Percentiles rank a stretch among this genome's conserved stretches.
phyloP scores from a whole-genome alignment of 176 grass and related monocot genomes.

The Avena atlantica region DNA sequence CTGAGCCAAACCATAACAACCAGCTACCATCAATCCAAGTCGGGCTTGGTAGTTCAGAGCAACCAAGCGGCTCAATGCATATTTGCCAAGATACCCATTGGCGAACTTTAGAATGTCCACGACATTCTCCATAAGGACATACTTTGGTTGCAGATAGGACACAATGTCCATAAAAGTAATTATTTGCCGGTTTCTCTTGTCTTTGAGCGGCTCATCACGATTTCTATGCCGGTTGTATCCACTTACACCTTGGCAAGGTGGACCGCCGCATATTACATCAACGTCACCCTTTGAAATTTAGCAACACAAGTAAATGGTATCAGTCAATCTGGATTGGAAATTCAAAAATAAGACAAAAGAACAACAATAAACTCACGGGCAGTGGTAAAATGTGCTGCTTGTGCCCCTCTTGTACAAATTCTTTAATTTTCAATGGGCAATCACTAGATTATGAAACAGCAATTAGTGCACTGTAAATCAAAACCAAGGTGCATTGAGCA shows the following conservation, averaged over 20 bases:
- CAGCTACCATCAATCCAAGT: conserved; percentile 78
- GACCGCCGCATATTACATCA: conserved; percentile 28
- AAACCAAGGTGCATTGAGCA: not conserved
- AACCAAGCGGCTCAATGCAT: conserved; percentile 75
- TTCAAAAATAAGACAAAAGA: not conserved
- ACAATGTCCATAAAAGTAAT: conserved; percentile 50
- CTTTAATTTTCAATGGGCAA: conserved; percentile 63
- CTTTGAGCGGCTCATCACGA: conserved; percentile 57
- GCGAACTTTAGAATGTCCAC: conserved; percentile 90
- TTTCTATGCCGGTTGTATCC: conserved; percentile 88
- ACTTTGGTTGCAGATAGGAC: conserved; percentile 72
- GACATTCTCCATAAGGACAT: conserved; percentile 90
- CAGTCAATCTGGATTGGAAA: not conserved
- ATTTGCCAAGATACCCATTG: conserved; percentile 68
- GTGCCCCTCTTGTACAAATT: conserved; percentile 71
- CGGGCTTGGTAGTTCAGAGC: conserved; percentile 79
- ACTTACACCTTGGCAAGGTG: conserved; percentile 88
- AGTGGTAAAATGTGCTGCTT: conserved; percentile 62
- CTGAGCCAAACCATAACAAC: conserved; percentile 83
- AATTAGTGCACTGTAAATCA: not conserved
- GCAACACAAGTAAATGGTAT: not conserved
- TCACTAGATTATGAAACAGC: conserved; percentile 54
- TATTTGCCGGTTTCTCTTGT: conserved; percentile 72
- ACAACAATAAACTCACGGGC: conserved; percentile 49
- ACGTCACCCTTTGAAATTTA: conserved; percentile 56